Base-by-base conservation (phyloP, 2,329 filamentous ascomycete species). In the Conoideocrella luteorostrata region DNA sequence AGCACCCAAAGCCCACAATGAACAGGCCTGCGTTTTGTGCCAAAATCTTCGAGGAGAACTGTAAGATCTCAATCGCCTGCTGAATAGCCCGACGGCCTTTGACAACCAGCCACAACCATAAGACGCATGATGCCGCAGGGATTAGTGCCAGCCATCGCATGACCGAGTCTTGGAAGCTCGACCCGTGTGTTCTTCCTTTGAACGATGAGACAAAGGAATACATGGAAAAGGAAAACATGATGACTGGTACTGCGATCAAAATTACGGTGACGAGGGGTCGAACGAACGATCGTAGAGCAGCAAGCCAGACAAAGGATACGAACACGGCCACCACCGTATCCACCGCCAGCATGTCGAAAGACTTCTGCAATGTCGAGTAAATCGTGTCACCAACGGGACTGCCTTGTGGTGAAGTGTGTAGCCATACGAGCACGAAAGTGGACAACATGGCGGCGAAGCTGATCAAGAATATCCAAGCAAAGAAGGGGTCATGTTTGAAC, bases 181-280 rank as follows among this genome's bases (percentile, higher is more conserved):
- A 65, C n/a, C 88, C 88, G 47, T 86, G 75, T 60, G 80, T 84
- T 23, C 74, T 69, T 3, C 88, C 87, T 57, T 88, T 83, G 66
- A 88, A 95, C 56, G 90, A 96, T 28, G 88, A 87, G 41, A 95
- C 78, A 52, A 98, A 83, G 0, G 93, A 86, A 59, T 97, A 97
- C 26, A 98, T 67, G 23, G 86, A 90, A 62, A 97, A 96, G 0
- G 88, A 89, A 50, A 93, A 78, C 46, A 96, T 76, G 22, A 96
- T 84, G 50, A 90, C 69, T 0, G 93, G 93, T 13, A 96, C 89
- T 1, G 87, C 85, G 32, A 96, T 69, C 29, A 96, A 66, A 49
- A 96, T 86, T 44, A 86, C 65, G 52, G 83, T 82, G 42, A 96
- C 86, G 42, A 97, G 69, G n/a, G 83, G 80, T 44, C 87, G 80